Evolutionary conservation across 805 yeast genomes (phyloP).

Genomic region (Sugiyamaella qingdaonensis): DNA sequence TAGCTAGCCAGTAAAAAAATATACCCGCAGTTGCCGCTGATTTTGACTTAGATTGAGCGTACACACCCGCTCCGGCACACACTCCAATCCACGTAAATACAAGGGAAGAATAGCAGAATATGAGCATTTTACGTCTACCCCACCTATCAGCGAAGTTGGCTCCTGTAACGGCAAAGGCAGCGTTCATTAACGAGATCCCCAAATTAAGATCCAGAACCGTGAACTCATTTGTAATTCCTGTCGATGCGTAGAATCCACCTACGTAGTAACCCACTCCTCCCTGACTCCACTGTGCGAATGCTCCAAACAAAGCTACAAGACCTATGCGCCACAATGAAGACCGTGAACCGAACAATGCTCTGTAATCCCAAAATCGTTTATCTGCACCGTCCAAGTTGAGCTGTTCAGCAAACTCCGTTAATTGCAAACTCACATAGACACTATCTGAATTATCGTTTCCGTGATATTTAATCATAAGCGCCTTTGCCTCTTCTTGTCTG

Average conservation of each 20-base stretch:
- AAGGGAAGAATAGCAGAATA: constrained; percentile 22
- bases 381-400: constrained; percentile 12
- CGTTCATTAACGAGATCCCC: not conserved
- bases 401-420: constrained; percentile 10
- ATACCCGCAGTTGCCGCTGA: constrained; percentile 23
- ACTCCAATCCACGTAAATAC: constrained; percentile 24
- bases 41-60: constrained; percentile 13
- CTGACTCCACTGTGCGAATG: constrained; percentile 8
- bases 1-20: constrained; percentile 9
- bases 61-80: constrained; percentile 24
- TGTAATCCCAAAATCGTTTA: constrained; percentile 16
- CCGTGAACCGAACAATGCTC: constrained; percentile 11
- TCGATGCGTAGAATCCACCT: constrained; percentile 12
- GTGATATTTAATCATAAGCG: constrained; percentile 11
- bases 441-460: constrained; percentile 11
- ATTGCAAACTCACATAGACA: constrained; percentile 9
- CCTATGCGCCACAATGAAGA: constrained; percentile 11
- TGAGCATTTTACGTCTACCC: constrained; percentile 27
- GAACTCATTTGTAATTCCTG: constrained; percentile 8
- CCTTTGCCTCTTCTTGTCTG: constrained; percentile 7
- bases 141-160: constrained; percentile 24
- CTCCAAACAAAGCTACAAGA: constrained; percentile 1
- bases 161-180: constrained; percentile 9
- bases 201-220: constrained; percentile 10
- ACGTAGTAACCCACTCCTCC: constrained; percentile 9